These are phyloP conservation scores for Corylus heterophylla DNA, from an alignment of 306 rosid species.

Conservation along the genomic window DNA sequence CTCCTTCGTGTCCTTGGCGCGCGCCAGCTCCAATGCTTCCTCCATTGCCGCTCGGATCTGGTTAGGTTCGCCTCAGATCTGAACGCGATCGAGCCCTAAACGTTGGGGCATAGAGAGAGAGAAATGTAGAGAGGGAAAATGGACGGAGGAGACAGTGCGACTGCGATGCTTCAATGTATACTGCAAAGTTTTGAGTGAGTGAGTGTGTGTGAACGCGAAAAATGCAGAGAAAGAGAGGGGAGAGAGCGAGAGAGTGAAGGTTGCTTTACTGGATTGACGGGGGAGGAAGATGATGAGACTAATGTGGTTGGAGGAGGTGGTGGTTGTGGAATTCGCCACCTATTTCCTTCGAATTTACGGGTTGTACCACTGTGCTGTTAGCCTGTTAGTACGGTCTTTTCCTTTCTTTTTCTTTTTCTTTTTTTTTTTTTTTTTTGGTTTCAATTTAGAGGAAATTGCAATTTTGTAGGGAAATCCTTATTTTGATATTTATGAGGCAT, in stretches of 20 bases:
- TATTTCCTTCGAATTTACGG: constrained; percentile 29
- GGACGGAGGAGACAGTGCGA: neutral
- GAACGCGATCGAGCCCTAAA: constrained; percentile 15
- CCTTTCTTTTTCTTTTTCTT: neutral
- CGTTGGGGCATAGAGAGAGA: constrained; percentile 21
- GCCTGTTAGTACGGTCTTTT: neutral
- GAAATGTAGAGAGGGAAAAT: neutral
- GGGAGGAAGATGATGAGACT: constrained; percentile 23
- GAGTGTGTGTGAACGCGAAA: constrained; percentile 15
- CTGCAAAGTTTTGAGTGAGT: constrained; percentile 14
- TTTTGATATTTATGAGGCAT: no score
- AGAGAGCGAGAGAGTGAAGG: constrained; percentile 21
- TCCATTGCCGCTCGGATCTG: constrained; percentile 71
- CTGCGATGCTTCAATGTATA: neutral
- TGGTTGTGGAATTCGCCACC: constrained; percentile 14
- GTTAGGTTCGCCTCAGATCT: constrained; percentile 46
- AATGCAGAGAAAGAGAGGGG: constrained; percentile 1
- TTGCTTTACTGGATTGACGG: constrained; percentile 16
- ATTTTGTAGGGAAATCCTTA: no score
- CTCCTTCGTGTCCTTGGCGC: constrained; percentile 97
- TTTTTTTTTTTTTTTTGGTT: neutral
- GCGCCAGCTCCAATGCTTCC: constrained; percentile 92
- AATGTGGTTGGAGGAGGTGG: constrained; percentile 15
- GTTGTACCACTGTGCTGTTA: constrained; percentile 31
- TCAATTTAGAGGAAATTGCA: no score